A percentile compares a stretch with the other conserved stretches of the same genome.
phyloP scores from a whole-genome alignment of 257 asterid genomes.

The Henckelia pumila region DNA sequence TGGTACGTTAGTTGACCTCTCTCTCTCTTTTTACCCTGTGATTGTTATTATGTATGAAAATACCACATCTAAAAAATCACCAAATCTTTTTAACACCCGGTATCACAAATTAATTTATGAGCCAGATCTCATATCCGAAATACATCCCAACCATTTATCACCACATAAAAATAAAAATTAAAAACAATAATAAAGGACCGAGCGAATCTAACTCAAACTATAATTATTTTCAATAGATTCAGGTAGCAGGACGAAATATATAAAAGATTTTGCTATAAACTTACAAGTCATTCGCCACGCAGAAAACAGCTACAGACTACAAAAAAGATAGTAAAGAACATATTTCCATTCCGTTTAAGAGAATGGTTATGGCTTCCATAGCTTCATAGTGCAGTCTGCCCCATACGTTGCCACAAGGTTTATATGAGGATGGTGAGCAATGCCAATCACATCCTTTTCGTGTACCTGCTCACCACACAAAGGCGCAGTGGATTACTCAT shows the following conservation, averaged over 20 bases:
- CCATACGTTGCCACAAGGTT: constrained; percentile 84
- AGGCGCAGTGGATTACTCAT: neutral
- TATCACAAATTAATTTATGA: no score
- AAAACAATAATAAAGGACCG: neutral
- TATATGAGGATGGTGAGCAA: constrained; percentile 90
- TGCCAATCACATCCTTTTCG: constrained; percentile 90
- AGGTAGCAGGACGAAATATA: neutral
- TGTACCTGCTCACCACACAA: constrained; percentile 57
- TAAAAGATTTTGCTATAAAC: neutral
- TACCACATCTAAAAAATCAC: no score
- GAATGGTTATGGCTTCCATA: constrained; percentile 73
- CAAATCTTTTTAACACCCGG: no score
- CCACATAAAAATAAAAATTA: no score
- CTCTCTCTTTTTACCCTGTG: no score
- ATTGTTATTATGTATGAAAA: no score
- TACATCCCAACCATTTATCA: neutral
- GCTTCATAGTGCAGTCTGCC: constrained; percentile 80
- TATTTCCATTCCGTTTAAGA: neutral
- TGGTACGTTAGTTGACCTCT: no score
- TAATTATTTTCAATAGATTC: neutral
- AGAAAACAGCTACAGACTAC: neutral
- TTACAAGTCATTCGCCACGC: neutral
- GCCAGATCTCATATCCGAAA: no score
- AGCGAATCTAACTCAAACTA: neutral
- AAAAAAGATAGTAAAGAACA: neutral